A percentile compares a stretch with the other conserved stretches of the same genome.
Conservation (phyloP, 2,329 filamentous ascomycete genomes). For the Fusarium sororula region DNA sequence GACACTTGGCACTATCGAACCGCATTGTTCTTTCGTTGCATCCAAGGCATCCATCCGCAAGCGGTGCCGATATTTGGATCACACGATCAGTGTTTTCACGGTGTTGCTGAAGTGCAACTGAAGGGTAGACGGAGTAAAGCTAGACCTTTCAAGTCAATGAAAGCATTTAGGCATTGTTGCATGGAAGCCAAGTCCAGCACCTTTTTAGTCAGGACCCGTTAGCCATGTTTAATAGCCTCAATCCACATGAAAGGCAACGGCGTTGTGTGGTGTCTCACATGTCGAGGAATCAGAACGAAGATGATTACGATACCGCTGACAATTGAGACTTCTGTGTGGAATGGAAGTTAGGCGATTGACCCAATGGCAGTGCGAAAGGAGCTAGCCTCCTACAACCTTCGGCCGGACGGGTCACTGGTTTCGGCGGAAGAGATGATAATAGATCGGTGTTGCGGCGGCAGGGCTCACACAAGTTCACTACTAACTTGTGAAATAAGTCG, state of each 20-base stretch:
- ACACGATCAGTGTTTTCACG: constrained; percentile 14
- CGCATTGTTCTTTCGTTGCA: not conserved
- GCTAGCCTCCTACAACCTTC: constrained; percentile 18
- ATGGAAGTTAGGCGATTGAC: constrained; percentile 32
- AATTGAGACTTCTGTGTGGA: constrained; percentile 29
- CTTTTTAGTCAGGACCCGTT: not conserved
- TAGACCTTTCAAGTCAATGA: not conserved
- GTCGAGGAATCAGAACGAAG: constrained; percentile 31
- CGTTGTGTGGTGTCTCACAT: not conserved
- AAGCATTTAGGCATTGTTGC: not conserved
- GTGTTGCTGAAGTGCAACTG: not conserved
- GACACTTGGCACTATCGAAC: not conserved
- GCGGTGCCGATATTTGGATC: not conserved
- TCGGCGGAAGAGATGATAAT: not conserved
- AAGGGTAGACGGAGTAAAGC: not conserved
- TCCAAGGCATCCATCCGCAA: not conserved
- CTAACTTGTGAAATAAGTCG: not conserved
- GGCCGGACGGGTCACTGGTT: not conserved
- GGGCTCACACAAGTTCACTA: not conserved
- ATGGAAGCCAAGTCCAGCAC: constrained; percentile 6
- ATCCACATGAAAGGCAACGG: constrained; percentile 20
- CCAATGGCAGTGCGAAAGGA: constrained; percentile 29
- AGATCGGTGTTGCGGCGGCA: not conserved
- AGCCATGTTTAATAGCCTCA: constrained; percentile 11
- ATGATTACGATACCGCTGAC: constrained; percentile 33